Evolutionary conservation across 2,329 filamentous ascomycete genomes (phyloP).

Genomic region (Dactylonectria macrodidyma): DNA sequence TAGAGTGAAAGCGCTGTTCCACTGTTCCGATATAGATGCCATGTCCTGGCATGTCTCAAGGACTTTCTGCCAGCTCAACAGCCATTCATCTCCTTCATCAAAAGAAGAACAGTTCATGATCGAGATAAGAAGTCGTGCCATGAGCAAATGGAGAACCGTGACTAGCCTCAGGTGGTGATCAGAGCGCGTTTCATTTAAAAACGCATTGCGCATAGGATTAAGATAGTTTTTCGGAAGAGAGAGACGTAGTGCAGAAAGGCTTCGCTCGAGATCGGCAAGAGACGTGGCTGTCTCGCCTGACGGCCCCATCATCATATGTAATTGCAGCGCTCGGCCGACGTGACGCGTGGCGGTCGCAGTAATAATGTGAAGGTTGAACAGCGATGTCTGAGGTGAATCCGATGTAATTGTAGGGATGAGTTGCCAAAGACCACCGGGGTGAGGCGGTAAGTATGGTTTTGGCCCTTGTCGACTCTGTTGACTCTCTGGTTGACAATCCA

Average conservation of each 20-base stretch:
- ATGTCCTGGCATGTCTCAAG: conserved; percentile 6
- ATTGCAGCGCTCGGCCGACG: background rate
- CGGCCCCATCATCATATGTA: background rate
- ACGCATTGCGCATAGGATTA: background rate
- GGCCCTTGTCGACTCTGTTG: background rate
- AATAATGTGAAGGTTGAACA: conserved; percentile 1
- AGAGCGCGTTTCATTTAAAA: background rate
- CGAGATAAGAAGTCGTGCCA: background rate
- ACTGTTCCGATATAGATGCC: background rate
- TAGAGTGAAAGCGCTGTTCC: background rate
- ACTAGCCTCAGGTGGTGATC: background rate
- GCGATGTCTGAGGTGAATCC: background rate
- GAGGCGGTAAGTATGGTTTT: background rate
- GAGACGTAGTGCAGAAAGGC: conserved; percentile 3
- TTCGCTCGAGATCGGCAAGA: background rate
- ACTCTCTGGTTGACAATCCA: too few species aligned
- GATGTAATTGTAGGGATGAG: background rate
- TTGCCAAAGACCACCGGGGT: background rate
- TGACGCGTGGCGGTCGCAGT: background rate
- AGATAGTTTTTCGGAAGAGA: background rate
- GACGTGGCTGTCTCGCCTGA: background rate
- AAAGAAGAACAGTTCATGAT: background rate
- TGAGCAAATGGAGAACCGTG: background rate
- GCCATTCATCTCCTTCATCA: background rate
- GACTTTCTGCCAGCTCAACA: conserved; percentile 4